Evolutionary conservation across 2,329 filamentous ascomycete genomes (phyloP).

Genomic region (Fusarium temperatum): DNA sequence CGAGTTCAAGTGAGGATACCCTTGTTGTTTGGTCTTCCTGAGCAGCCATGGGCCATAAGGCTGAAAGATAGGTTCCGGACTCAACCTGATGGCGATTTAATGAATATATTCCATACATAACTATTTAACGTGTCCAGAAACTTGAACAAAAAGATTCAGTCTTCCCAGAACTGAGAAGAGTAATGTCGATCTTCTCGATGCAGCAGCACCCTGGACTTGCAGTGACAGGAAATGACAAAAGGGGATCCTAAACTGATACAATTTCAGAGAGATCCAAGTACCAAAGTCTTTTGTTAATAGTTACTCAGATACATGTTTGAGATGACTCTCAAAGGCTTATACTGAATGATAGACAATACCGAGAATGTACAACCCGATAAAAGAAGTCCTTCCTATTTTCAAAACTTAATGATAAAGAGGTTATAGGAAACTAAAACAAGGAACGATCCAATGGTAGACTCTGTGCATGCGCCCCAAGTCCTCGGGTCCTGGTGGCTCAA

Average conservation of each 20-base stretch:
- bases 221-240: too few relatives aligned
- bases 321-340: too few relatives aligned
- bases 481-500: background rate
- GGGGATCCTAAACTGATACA: too few relatives aligned
- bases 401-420: background rate
- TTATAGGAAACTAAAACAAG: background rate
- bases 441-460: background rate
- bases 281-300: background rate
- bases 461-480: background rate
- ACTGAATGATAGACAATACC: background rate
- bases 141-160: accelerated
- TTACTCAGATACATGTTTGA: too few relatives aligned
- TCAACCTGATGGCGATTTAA: background rate
- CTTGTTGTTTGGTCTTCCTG: background rate
- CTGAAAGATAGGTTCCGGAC: background rate
- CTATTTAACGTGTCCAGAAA: too few relatives aligned
- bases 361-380: background rate
- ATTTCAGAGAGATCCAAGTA: too few relatives aligned
- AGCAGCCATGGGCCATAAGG: background rate
- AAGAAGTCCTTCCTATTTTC: background rate
- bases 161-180: background rate
- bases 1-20: background rate
- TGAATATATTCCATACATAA: background rate
- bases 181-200: background rate
- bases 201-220: background rate